Base-by-base conservation (phyloP, 257 asterid genomes). In the Solanum bulbocastanum region DNA sequence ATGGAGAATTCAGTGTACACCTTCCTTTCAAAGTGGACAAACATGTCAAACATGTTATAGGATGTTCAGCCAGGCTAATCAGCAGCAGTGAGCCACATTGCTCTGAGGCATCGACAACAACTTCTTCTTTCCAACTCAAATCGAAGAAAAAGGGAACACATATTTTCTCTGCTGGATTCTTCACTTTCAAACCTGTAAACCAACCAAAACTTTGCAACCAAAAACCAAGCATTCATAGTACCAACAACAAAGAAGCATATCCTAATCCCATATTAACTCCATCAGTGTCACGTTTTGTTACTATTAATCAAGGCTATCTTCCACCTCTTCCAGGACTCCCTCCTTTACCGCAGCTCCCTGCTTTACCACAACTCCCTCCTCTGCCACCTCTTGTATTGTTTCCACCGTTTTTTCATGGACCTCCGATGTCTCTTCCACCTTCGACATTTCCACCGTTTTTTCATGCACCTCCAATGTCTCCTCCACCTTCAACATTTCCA, bases 151-250 rank as follows among this genome's bases (percentile, higher is more conserved):
- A 93, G 10, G 95, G 96, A 22, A 90, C 89, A 6, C 96, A 90
- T 73, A 89, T 95, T 73, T 94, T 94, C 92, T 94, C 99, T 2
- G 96, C 98, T 15, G 99, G 98, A 20, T 93, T 93, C 39, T 92
- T 96, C 93, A 91, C 98, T 35, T 94, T 96, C 92, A 93, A 91
- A 88, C 98, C 98, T n/a, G 87, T 94, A 35, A 90, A 93, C 25
- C 95, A 92, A 44, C 98, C 98, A 11, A 87, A 92, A 56, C 65
- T 91, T 4, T 94, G 98, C 86, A 89, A 90, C 85, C 94, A 92
- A 87, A 95, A 94, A 68, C 93, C 92, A 86, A 88, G 39, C 44
- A 83, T 84, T 85, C 87, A 79, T 79, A 44, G 25, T 42, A 79
- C 5, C 39, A 42, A 73, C 22, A 66, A 52, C n/a, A 84, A 86